Base-by-base conservation (phyloP, 1,139 yeast species). In the Yamadazyma sp. region DNA sequence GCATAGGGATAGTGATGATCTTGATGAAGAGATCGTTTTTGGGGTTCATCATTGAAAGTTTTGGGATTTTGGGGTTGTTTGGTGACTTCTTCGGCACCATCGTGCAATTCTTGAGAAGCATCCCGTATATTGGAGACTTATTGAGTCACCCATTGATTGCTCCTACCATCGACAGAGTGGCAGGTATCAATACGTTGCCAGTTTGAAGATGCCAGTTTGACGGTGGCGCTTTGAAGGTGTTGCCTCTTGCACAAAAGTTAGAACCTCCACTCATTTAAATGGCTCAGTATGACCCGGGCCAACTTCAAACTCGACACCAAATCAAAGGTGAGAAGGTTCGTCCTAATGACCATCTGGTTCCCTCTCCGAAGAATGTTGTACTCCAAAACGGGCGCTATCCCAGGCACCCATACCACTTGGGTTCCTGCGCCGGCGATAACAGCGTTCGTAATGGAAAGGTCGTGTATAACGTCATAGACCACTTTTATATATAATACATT, bases 21-120 rank as follows among this genome's bases (percentile, higher is more conserved):
- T 69, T 92, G 44, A 54, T 80, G 55, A 87, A 85, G 56, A 75
- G 83, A 65, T 80, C 98, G 5, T 87, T 92, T 56, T 57, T 84
- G 32, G 98, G 98, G 16, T 91, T 92, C 54, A 61, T 83, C 8
- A 68, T 92, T 41, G 98, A 92, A 61, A 78, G 86, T 41, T 69
- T 91, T 49, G 98, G 98, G 15, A 88, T 92, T 29, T 66, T 91
- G 49, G 91, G 91, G 5, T 70, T 92, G 38, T 92, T 92, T 64
- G 98, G 95, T 26, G 96, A 88, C 61, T 87, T 88, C 59, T 84
- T 88, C 55, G 92, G 96, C 11, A 87, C 95, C 17, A 83, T 92
- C 41, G 78, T 92, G n/a, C 87, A 87, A 51, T 91, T 92, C 56
- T 73, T 92, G 54, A 75, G 97, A 57, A 84, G 95, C 2, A 66